phyloP scores from a whole-genome alignment of 1,139 yeast species.

The Candida sp. region DNA sequence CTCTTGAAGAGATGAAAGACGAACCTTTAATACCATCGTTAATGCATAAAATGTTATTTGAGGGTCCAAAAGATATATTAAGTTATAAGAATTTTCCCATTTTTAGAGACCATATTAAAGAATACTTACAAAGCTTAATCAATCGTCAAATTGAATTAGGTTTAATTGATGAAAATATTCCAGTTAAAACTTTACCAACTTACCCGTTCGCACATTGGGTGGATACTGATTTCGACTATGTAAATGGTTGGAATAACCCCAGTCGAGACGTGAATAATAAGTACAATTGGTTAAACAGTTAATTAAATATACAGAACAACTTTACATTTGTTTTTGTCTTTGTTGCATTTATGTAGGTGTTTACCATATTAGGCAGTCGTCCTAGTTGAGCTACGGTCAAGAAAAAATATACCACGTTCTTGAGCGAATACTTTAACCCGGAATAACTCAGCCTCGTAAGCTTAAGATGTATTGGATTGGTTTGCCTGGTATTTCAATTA shows the following conservation, averaged over 20 bases:
- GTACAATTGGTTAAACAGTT: constrained; percentile 5
- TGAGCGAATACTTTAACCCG: neutral
- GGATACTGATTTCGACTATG: constrained; percentile 35
- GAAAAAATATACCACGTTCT: neutral
- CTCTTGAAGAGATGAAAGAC: constrained; percentile 74
- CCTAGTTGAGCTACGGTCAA: neutral
- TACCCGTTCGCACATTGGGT: constrained; percentile 62
- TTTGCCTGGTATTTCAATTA: too few species aligned
- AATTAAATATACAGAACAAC: neutral
- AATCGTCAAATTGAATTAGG: constrained; percentile 57
- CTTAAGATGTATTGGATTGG: too few species aligned
- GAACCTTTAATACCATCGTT: constrained; percentile 73
- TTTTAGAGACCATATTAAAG: constrained; percentile 56
- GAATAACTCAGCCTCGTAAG: too few species aligned
- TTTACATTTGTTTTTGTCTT: too few species aligned
- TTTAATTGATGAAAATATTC: constrained; percentile 52
- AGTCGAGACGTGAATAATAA: constrained; percentile 21
- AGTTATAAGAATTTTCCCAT: constrained; percentile 59
- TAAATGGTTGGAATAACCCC: constrained; percentile 49
- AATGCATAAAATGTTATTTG: constrained; percentile 56
- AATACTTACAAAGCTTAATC: constrained; percentile 55
- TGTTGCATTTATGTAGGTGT: neutral
- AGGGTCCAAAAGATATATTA: constrained; percentile 63
- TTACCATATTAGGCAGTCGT: neutral
- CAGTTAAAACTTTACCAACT: constrained; percentile 54